Conservation (phyloP, 768 basidiomycete genomes). For the Rhodotorula babjevae region DNA sequence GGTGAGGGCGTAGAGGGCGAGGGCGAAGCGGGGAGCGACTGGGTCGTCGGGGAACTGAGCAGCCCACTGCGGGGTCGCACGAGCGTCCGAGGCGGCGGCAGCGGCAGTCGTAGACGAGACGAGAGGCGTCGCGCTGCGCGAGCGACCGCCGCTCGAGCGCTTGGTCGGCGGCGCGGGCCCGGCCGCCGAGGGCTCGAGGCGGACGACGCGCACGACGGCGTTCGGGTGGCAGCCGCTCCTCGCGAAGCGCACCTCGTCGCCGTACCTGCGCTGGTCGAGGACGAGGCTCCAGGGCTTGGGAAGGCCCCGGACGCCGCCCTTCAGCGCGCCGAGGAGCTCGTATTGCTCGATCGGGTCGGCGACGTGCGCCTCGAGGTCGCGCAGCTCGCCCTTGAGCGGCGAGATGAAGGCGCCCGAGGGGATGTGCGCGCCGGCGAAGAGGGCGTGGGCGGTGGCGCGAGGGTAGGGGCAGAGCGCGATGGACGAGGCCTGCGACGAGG, state of each 20-base stretch:
- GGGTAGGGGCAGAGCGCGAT: slow-evolving; percentile 41
- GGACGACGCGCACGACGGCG: slow-evolving; percentile 57
- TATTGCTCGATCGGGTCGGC: slow-evolving; percentile 82
- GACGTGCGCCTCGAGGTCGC: slow-evolving; percentile 65
- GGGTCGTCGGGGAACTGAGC: slow-evolving; percentile 1
- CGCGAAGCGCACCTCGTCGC: slow-evolving; percentile 62
- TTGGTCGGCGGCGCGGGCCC: not conserved
- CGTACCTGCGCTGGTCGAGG: slow-evolving; percentile 70
- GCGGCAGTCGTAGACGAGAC: not conserved
- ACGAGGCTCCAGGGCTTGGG: slow-evolving; percentile 72
- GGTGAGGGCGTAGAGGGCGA: slow-evolving; percentile 64
- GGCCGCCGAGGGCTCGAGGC: slow-evolving; percentile 32
- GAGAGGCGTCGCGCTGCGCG: not conserved
- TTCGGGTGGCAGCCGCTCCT: slow-evolving; percentile 64
- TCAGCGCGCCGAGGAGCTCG: slow-evolving; percentile 65
- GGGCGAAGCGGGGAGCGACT: slow-evolving; percentile 53
- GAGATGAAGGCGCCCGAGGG: slow-evolving; percentile 58
- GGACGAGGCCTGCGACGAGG: slow-evolving; percentile 23
- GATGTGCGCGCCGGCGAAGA: slow-evolving; percentile 63
- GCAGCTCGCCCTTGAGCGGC: slow-evolving; percentile 61
- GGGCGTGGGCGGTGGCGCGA: slow-evolving; percentile 51
- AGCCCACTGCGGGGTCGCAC: not conserved
- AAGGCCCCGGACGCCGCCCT: slow-evolving; percentile 73
- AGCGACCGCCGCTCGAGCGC: slow-evolving; percentile 1
- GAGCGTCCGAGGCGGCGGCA: not conserved